Conservation (phyloP, 1,284 basidiomycete genomes). For the Malassezia sp. region DNA sequence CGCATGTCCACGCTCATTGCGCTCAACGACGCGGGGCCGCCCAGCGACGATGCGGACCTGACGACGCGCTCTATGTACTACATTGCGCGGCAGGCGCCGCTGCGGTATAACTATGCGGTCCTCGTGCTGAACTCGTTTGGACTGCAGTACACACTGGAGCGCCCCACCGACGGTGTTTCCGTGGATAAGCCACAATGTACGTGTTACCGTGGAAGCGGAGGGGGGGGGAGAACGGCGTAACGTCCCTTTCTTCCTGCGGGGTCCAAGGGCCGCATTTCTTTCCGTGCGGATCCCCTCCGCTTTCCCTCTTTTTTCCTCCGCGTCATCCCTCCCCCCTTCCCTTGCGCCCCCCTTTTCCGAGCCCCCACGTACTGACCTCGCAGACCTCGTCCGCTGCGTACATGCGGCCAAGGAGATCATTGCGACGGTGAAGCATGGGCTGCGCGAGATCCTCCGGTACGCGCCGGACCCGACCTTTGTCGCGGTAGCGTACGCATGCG, state of each 20-base stretch:
- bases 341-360: background rate
- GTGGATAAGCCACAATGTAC: constrained; percentile 40
- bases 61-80: constrained; percentile 35
- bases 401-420: constrained; percentile 40
- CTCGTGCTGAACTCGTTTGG: constrained; percentile 73
- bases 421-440: constrained; percentile 22
- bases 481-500: constrained; percentile 75
- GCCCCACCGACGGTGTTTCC: constrained; percentile 26
- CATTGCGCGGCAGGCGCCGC: constrained; percentile 27
- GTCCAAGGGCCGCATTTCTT: too few species aligned
- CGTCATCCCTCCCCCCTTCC: background rate
- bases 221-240: too few species aligned
- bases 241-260: too few species aligned
- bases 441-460: constrained; percentile 57
- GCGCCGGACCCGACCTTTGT: constrained; percentile 85
- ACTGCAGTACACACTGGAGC: constrained; percentile 77
- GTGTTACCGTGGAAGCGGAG: too few species aligned
- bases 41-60: constrained; percentile 29
- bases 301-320: too few species aligned
- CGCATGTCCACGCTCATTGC: constrained; percentile 12
- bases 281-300: too few species aligned
- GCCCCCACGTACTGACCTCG: too few species aligned
- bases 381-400: constrained; percentile 44
- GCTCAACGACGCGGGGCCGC: constrained; percentile 15
- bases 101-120: constrained; percentile 40